A percentile compares a stretch with the other conserved stretches of the same genome.
These are phyloP conservation scores for Fusarium scirpi DNA, from an alignment of 2,329 filamentous ascomycete genomes.

Conservation along the genomic window DNA sequence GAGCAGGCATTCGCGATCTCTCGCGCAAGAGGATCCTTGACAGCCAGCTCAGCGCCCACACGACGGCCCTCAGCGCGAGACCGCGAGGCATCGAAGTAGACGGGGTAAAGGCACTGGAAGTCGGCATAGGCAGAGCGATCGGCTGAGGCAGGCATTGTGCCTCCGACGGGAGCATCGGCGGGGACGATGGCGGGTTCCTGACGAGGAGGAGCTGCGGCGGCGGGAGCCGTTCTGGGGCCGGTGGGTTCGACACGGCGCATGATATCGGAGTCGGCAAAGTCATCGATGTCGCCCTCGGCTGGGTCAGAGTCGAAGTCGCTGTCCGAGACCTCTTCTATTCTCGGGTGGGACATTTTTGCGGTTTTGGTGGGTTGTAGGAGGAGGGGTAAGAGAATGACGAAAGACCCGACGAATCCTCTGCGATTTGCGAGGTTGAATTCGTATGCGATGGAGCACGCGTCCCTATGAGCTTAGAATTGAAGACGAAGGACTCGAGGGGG, in stretches of 20 bases:
- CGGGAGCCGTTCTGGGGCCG: constrained; percentile 43
- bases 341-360: constrained; percentile 79
- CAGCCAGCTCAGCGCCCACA: constrained; percentile 77
- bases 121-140: constrained; percentile 73
- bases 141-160: constrained; percentile 52
- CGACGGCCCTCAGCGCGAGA: constrained; percentile 84
- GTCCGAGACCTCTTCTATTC: constrained; percentile 93
- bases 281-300: constrained; percentile 84
- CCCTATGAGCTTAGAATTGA: background rate
- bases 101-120: constrained; percentile 91
- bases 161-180: constrained; percentile 49
- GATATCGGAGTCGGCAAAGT: constrained; percentile 70
- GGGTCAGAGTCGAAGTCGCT: constrained; percentile 84
- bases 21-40: constrained; percentile 86
- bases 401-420: background rate
- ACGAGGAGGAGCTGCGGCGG: constrained; percentile 47
- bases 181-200: constrained; percentile 45
- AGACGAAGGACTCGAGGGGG: constrained; percentile 9
- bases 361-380: constrained; percentile 17
- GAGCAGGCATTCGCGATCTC: constrained; percentile 91
- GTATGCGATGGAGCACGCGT: background rate
- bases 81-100: constrained; percentile 89
- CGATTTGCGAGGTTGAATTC: background rate
- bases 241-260: constrained; percentile 58
- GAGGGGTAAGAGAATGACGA: constrained; percentile 11